Evolutionary conservation across 1,139 yeast species (phyloP).

Genomic region (Yamadazyma siamensis): DNA sequence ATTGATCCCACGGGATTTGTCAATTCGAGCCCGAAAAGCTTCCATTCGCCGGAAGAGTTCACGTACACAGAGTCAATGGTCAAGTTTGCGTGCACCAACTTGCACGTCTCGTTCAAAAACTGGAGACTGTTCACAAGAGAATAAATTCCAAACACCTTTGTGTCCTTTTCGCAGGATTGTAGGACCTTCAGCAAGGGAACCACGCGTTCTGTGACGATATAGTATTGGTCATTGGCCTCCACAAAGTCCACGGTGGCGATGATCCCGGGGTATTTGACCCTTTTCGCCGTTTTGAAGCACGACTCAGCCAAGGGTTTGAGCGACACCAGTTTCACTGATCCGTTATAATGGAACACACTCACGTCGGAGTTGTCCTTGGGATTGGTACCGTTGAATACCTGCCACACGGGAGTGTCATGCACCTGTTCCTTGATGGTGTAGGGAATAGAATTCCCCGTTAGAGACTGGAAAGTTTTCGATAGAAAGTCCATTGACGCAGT

Average conservation of each 20-base stretch:
- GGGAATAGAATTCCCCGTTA: conserved; percentile 56
- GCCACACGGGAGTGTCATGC: conserved; percentile 38
- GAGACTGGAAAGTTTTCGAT: conserved; percentile 51
- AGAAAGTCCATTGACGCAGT: conserved; percentile 51
- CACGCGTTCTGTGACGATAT: conserved; percentile 76
- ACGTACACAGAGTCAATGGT: conserved; percentile 58
- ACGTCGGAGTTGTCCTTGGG: conserved; percentile 40
- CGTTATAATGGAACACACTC: conserved; percentile 63
- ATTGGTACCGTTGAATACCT: conserved; percentile 44
- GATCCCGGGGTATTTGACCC: conserved; percentile 76
- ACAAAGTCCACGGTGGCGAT: conserved; percentile 65
- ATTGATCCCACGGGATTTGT: conserved; percentile 51
- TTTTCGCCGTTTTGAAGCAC: conserved; percentile 60
- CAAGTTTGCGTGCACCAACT: conserved; percentile 65
- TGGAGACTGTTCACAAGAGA: conserved; percentile 54
- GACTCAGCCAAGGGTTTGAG: conserved; percentile 44
- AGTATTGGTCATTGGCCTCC: conserved; percentile 55
- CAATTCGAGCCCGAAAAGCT: conserved; percentile 78
- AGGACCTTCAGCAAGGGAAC: conserved; percentile 50
- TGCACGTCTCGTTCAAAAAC: conserved; percentile 62
- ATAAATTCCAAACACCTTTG: conserved; percentile 57
- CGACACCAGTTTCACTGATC: conserved; percentile 3
- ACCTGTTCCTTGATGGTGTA: conserved; percentile 50
- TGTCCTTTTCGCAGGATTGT: conserved; percentile 26
- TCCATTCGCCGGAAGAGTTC: conserved; percentile 75